Percentiles rank a stretch among this genome's conserved stretches.
phyloP scores from a whole-genome alignment of 1,139 yeast genomes.

The Kodamaea sp. region DNA sequence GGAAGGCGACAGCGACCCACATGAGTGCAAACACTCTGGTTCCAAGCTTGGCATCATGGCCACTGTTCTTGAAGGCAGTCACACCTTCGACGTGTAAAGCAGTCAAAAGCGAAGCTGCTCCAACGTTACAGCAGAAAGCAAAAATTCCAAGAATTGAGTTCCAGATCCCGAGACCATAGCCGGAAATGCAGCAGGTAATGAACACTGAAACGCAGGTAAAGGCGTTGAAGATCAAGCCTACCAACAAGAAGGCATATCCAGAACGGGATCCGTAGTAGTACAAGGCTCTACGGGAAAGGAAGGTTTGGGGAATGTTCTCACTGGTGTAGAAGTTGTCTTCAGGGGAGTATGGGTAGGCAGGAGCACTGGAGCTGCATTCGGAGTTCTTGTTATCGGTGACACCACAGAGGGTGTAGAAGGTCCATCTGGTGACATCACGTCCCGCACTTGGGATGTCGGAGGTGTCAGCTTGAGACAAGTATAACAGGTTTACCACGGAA shows the following conservation, averaged over 20 bases:
- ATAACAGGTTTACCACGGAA: constrained; percentile 54
- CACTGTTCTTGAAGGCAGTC: constrained; percentile 51
- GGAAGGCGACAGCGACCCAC: constrained; percentile 60
- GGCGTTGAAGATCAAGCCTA: constrained; percentile 58
- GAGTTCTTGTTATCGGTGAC: constrained; percentile 34
- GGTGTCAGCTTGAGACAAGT: constrained; percentile 74
- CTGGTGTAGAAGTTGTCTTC: constrained; percentile 51
- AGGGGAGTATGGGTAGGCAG: constrained; percentile 74
- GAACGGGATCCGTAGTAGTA: constrained; percentile 67
- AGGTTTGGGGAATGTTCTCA: constrained; percentile 47
- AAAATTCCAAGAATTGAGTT: constrained; percentile 23
- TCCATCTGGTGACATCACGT: constrained; percentile 60
- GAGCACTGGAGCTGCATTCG: constrained; percentile 47
- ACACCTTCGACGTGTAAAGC: constrained; percentile 67
- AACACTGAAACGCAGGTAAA: constrained; percentile 34
- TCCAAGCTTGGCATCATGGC: constrained; percentile 53
- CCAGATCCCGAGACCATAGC: constrained; percentile 24
- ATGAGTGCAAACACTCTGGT: constrained; percentile 59
- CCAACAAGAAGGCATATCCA: constrained; percentile 66
- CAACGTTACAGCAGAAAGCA: constrained; percentile 53
- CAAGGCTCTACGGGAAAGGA: constrained; percentile 44
- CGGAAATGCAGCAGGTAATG: constrained; percentile 10
- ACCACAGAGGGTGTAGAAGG: constrained; percentile 66
- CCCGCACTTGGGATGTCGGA: constrained; percentile 51
- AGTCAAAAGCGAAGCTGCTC: constrained; percentile 65